Percentiles rank a stretch among this genome's conserved stretches.
phyloP scores from a whole-genome alignment of 345 rosid species.

The Gossypium thurberi region DNA sequence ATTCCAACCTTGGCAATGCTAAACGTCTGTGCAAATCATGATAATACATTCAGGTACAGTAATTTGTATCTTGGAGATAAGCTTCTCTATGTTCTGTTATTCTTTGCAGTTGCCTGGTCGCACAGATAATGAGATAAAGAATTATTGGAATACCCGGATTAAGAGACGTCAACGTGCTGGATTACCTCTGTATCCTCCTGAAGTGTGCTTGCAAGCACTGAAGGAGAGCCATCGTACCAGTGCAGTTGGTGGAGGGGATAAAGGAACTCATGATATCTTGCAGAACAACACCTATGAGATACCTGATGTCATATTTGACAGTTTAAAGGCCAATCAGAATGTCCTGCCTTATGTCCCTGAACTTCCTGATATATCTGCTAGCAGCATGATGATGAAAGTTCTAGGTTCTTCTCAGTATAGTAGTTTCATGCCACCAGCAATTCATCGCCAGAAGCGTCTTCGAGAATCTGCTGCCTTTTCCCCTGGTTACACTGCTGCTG shows the following conservation, averaged over 20 bases:
- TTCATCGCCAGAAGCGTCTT: conserved; percentile 29
- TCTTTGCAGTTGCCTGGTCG: conserved; percentile 83
- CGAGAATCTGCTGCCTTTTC: conserved; percentile 19
- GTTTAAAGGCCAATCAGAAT: conserved; percentile 46
- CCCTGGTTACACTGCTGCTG: conserved; percentile 36
- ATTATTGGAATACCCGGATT: conserved; percentile 96
- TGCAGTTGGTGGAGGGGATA: conserved; percentile 31
- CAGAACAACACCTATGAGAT: conserved; percentile 47
- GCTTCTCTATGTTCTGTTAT: conserved; percentile 3
- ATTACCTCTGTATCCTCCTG: conserved; percentile 92
- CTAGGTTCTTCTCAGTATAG: conserved; percentile 51
- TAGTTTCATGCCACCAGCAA: conserved; percentile 43
- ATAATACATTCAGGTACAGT: neutral
- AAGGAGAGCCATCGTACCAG: conserved; percentile 41
- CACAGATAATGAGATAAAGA: conserved; percentile 98
- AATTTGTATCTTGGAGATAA: conserved; percentile 2
- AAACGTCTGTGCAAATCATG: neutral
- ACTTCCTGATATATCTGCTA: conserved; percentile 47
- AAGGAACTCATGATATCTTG: conserved; percentile 51
- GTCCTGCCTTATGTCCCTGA: conserved; percentile 49
- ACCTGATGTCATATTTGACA: conserved; percentile 62
- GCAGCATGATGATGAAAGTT: conserved; percentile 57
- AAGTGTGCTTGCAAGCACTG: conserved; percentile 50
- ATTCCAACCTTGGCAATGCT: neutral
- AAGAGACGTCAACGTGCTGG: conserved; percentile 95